These are phyloP conservation scores for Neofusicoccum umdonicola DNA, from an alignment of 2,329 filamentous ascomycete species.

Conservation along the genomic window DNA sequence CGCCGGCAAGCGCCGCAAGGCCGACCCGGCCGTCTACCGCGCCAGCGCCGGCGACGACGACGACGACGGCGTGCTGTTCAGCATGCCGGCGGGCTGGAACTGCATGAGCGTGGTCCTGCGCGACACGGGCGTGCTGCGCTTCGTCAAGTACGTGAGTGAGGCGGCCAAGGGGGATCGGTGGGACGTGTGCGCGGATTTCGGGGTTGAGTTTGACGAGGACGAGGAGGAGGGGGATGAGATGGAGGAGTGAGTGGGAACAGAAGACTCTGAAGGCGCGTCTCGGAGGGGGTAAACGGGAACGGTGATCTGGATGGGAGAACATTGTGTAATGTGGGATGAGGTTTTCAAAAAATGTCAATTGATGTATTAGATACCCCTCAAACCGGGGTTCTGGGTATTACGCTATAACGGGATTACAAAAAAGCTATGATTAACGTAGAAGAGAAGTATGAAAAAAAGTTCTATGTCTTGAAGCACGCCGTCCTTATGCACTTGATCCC, in stretches of 20 bases:
- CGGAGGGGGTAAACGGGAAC: too few species aligned
- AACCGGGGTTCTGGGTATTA: not conserved
- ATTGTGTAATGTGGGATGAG: not conserved
- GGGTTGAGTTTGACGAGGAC: slow-evolving; percentile 60
- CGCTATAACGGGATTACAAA: not conserved
- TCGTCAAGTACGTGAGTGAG: slow-evolving; percentile 92
- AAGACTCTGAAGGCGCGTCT: not conserved
- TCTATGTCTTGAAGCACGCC: not conserved
- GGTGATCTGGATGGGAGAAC: not conserved
- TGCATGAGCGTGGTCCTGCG: slow-evolving; percentile 85
- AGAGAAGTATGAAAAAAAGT: not conserved
- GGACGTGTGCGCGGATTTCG: slow-evolving; percentile 81
- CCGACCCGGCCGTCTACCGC: slow-evolving; percentile 80
- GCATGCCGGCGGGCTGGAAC: slow-evolving; percentile 76
- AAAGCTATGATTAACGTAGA: not conserved
- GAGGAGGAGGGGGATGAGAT: slow-evolving; percentile 24
- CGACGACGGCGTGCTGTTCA: slow-evolving; percentile 72
- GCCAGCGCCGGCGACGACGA: slow-evolving; percentile 55
- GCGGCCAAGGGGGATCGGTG: slow-evolving; percentile 84
- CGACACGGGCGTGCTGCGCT: slow-evolving; percentile 81
- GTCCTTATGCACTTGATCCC: not conserved
- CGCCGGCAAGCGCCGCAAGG: slow-evolving; percentile 46
- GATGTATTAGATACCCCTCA: not conserved
- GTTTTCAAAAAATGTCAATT: not conserved
- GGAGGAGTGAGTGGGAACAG: not conserved